phyloP scores from a whole-genome alignment of 1,139 yeast genomes.

The Spathaspora sp. region DNA sequence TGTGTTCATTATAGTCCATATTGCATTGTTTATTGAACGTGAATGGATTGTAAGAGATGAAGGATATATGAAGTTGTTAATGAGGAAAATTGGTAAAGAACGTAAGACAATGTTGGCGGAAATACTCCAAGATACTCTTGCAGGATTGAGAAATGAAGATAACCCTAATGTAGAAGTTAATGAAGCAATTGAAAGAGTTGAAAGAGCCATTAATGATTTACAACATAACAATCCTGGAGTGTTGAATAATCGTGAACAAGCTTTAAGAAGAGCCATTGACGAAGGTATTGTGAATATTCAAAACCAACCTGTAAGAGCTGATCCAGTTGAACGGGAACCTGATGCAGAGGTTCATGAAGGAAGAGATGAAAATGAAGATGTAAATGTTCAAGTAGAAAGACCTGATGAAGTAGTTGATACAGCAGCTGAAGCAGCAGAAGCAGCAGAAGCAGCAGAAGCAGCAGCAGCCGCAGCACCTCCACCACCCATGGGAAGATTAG shows the following conservation, averaged over 20 bases:
- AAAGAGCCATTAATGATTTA: constrained; percentile 32
- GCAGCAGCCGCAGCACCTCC: too few relatives aligned
- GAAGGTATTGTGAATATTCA: constrained; percentile 3
- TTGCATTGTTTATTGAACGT: constrained; percentile 57
- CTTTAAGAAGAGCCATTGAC: constrained; percentile 21
- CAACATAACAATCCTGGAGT: constrained; percentile 18
- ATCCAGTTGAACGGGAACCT: constrained; percentile 9
- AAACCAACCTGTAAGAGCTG: too few relatives aligned
- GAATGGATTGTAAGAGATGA: constrained; percentile 75
- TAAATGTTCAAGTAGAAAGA: constrained; percentile 8
- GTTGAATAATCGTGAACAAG: constrained; percentile 18
- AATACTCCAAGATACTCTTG: constrained; percentile 32
- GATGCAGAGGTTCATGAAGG: background rate
- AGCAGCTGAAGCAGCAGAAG: too few relatives aligned
- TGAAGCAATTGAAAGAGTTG: constrained; percentile 25
- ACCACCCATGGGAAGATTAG: background rate
- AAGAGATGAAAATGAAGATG: constrained; percentile 4
- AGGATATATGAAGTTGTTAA: constrained; percentile 57
- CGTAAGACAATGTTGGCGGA: constrained; percentile 45
- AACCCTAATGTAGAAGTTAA: constrained; percentile 19
- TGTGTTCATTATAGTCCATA: constrained; percentile 39
- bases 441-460: too few relatives aligned
- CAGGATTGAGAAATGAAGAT: constrained; percentile 23
- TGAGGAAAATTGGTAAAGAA: constrained; percentile 58
- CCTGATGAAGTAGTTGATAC: background rate